Evolutionary conservation across 2,329 filamentous ascomycete genomes (phyloP).

Genomic region (Curvularia spicifera): DNA sequence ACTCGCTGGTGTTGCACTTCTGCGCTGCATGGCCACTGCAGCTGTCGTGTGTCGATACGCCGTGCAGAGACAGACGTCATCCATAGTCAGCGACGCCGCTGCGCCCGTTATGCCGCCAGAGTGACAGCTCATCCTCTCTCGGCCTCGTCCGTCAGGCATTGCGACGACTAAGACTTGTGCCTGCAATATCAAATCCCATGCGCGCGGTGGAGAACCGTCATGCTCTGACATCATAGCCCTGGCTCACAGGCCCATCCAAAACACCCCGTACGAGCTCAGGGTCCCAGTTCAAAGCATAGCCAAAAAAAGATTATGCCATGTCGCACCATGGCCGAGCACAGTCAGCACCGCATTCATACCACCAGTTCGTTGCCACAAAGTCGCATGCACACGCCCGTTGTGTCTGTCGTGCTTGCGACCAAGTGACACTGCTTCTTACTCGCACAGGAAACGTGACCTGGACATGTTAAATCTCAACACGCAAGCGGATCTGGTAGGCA

Average conservation of each 20-base stretch:
- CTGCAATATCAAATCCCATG: not conserved
- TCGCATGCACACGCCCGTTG: not conserved
- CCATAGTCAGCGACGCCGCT: constrained; percentile 20
- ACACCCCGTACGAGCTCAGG: constrained; percentile 17
- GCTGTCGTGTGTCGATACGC: constrained; percentile 2
- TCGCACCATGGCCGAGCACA: constrained; percentile 25
- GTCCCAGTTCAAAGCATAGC: constrained; percentile 21
- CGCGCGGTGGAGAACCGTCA: not conserved
- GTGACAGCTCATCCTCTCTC: constrained; percentile 33
- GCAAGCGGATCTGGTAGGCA: not conserved
- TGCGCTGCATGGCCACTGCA: not conserved
- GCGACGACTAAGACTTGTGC: not conserved
- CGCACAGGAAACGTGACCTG: constrained; percentile 8
- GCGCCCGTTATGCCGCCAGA: constrained; percentile 30
- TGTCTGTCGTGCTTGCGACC: not conserved
- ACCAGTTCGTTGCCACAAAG: constrained; percentile 6
- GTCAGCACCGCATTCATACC: constrained; percentile 1
- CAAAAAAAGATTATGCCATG: constrained; percentile 12
- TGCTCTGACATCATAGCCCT: constrained; percentile 34
- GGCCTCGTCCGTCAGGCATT: constrained; percentile 10
- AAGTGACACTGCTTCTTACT: not conserved
- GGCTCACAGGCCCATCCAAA: constrained; percentile 23
- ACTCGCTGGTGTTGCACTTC: not conserved
- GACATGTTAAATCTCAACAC: not conserved
- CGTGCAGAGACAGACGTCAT: constrained; percentile 19